phyloP scores from a whole-genome alignment of 1,284 basidiomycete genomes.

The Bothia castanella region DNA sequence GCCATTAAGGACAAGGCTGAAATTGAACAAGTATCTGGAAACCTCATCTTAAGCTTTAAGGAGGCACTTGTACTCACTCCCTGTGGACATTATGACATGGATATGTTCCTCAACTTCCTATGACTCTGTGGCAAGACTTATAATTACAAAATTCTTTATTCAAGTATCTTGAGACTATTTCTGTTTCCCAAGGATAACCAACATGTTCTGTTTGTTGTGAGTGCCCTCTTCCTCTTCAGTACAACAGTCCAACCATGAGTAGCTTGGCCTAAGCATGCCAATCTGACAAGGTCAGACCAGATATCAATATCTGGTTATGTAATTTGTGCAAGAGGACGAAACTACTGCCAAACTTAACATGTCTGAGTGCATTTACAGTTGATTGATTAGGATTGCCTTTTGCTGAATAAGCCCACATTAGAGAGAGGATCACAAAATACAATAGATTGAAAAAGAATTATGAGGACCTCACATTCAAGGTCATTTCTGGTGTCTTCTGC shows the following conservation, averaged over 20 bases:
- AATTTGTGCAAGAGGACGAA: conserved; percentile 95
- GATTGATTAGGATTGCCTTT: neutral
- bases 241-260: conserved; percentile 7
- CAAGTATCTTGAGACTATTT: conserved; percentile 87
- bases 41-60: conserved; percentile 93
- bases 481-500: conserved; percentile 94
- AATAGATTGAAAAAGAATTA: conserved; percentile 89
- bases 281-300: conserved; percentile 98
- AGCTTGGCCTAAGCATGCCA: conserved; percentile 87
- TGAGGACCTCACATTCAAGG: conserved; percentile 92
- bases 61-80: conserved; percentile 97
- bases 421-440: conserved; percentile 69
- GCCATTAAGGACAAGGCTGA: conserved; percentile 96
- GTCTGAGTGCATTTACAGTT: conserved; percentile 63
- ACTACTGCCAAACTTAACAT: conserved; percentile 95
- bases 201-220: conserved; percentile 91
- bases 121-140: conserved; percentile 96
- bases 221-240: conserved; percentile 28
- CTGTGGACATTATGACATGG: conserved; percentile 94
- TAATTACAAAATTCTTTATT: conserved; percentile 97
- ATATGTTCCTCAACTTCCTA: conserved; percentile 95
- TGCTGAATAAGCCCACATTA: conserved; percentile 29
- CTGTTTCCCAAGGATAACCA: conserved; percentile 95
- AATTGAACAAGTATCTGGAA: conserved; percentile 88
- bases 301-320: conserved; percentile 97